Evolutionary conservation across 768 basidiomycete species (phyloP).

Genomic region (Boletus pseudo-olivaceus): DNA sequence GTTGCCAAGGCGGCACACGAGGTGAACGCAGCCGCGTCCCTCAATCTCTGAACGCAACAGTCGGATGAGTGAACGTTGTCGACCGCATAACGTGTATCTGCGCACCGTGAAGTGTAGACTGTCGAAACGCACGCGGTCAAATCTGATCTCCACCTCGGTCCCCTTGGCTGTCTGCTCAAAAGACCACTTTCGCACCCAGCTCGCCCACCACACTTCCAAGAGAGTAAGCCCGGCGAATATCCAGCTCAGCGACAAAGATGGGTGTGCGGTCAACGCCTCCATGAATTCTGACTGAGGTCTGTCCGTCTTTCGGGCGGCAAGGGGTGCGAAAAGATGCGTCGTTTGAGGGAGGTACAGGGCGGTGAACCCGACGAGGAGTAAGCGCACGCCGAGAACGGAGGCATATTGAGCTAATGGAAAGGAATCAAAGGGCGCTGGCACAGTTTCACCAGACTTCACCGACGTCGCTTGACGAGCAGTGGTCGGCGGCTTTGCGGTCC

Average conservation of each 20-base stretch:
- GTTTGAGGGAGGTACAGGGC: constrained; percentile 71
- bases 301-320: constrained; percentile 39
- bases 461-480: constrained; percentile 1
- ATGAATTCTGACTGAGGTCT: constrained; percentile 72
- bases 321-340: constrained; percentile 41
- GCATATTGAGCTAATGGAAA: constrained; percentile 60
- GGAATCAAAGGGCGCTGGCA: constrained; percentile 8
- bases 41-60: constrained; percentile 42
- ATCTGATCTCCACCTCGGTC: constrained; percentile 39
- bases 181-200: constrained; percentile 60
- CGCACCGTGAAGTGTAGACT: constrained; percentile 37
- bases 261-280: constrained; percentile 58
- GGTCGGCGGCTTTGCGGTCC: background rate
- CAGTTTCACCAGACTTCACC: background rate
- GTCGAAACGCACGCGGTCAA: constrained; percentile 41
- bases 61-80: constrained; percentile 1
- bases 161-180: constrained; percentile 40
- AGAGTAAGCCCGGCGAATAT: constrained; percentile 51
- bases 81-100: constrained; percentile 17
- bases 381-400: constrained; percentile 65
- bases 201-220: constrained; percentile 70
- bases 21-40: constrained; percentile 52
- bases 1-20: constrained; percentile 43
- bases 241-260: constrained; percentile 55
- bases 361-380: constrained; percentile 60